Evolutionary conservation across 2,329 filamentous ascomycete genomes (phyloP).

Genomic region (Hysterium pulicare): DNA sequence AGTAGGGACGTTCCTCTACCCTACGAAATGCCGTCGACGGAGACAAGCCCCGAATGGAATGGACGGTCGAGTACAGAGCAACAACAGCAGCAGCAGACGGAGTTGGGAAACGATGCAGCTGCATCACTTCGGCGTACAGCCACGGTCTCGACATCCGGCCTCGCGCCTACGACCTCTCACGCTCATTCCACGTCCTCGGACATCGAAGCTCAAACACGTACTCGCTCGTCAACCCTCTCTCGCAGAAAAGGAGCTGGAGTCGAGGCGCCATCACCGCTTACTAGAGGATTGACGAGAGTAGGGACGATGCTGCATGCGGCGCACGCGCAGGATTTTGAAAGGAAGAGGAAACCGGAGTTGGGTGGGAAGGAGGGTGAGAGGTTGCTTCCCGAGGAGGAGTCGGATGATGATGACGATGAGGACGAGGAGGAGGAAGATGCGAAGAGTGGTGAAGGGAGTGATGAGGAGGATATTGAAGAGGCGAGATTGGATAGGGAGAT

Average conservation of each 20-base stretch:
- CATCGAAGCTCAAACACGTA: constrained; percentile 14
- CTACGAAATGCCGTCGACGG: constrained; percentile 55
- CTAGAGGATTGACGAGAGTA: constrained; percentile 49
- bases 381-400: constrained; percentile 23
- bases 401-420: constrained; percentile 32
- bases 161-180: neutral
- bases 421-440: constrained; percentile 32
- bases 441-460: constrained; percentile 14
- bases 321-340: constrained; percentile 89
- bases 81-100: neutral
- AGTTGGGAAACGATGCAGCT: no score
- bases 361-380: constrained; percentile 22
- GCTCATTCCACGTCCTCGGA: constrained; percentile 8
- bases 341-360: constrained; percentile 59
- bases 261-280: constrained; percentile 31
- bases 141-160: neutral
- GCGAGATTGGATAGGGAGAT: constrained; percentile 3
- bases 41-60: constrained; percentile 11
- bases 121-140: no score
- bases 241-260: constrained; percentile 17
- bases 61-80: constrained; percentile 29
- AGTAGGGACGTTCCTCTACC: constrained; percentile 83
- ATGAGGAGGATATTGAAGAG: constrained; percentile 7
- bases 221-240: constrained; percentile 10
- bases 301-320: constrained; percentile 74